Conservation (phyloP, 495 filamentous ascomycete species). For the Penicillium verhagenii region DNA sequence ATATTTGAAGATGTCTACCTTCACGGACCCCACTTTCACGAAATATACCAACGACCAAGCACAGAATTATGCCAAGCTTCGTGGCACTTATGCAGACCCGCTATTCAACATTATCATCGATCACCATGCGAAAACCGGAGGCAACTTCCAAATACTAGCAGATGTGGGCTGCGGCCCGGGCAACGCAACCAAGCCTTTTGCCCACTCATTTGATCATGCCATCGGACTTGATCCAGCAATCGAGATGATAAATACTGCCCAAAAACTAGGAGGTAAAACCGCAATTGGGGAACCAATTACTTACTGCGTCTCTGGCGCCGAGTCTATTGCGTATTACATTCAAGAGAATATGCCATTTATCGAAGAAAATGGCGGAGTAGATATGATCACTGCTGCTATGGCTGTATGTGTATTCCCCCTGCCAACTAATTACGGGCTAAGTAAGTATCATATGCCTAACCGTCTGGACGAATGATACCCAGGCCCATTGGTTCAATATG, state of each 20-base stretch:
- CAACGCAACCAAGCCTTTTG: conserved; percentile 36
- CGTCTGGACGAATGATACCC: neutral
- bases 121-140: conserved; percentile 34
- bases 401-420: conserved; percentile 36
- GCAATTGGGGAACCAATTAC: conserved; percentile 23
- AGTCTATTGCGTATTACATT: conserved; percentile 27
- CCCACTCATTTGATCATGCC: conserved; percentile 36
- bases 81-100: conserved; percentile 35
- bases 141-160: conserved; percentile 44
- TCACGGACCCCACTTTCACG: conserved; percentile 39
- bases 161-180: conserved; percentile 58
- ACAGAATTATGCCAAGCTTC: conserved; percentile 37
- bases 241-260: conserved; percentile 51
- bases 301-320: conserved; percentile 41
- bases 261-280: conserved; percentile 10
- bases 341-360: neutral
- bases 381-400: conserved; percentile 49
- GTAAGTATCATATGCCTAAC: too few relatives aligned
- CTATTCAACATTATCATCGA: conserved; percentile 44
- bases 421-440: neutral
- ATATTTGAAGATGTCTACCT: neutral
- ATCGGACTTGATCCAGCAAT: conserved; percentile 50
- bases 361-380: conserved; percentile 32
- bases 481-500: conserved; percentile 61
- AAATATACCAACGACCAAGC: conserved; percentile 41